Percentiles rank a stretch among this genome's conserved stretches.
Evolutionary conservation across 1,139 yeast species (phyloP).

Genomic region (Yamadazyma atmosphaerica): DNA sequence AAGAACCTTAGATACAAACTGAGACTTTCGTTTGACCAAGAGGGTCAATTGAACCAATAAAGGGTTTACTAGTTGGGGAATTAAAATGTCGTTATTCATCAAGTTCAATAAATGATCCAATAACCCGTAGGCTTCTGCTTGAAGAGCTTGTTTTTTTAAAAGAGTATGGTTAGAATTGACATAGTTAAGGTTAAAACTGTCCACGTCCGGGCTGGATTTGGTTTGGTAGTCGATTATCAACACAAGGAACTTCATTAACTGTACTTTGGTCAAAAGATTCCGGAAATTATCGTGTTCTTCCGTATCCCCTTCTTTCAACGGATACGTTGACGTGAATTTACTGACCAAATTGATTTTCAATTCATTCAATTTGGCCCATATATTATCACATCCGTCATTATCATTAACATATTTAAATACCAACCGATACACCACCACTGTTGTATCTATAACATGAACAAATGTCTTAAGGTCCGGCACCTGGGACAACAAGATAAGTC

Average conservation of each 20-base stretch:
- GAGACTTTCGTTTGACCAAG: conserved; percentile 55
- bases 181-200: conserved; percentile 56
- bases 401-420: conserved; percentile 45
- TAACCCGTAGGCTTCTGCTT: conserved; percentile 70
- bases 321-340: conserved; percentile 40
- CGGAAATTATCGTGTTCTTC: conserved; percentile 50
- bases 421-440: conserved; percentile 37
- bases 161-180: conserved; percentile 70
- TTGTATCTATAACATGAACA: conserved; percentile 33
- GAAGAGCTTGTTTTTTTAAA: conserved; percentile 53
- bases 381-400: conserved; percentile 42
- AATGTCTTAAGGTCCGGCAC: conserved; percentile 31
- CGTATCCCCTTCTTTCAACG: conserved; percentile 46
- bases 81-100: conserved; percentile 55
- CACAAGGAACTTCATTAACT: conserved; percentile 71
- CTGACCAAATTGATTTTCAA: conserved; percentile 40
- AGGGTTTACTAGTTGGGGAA: conserved; percentile 57
- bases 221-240: conserved; percentile 72
- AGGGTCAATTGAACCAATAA: conserved; percentile 53
- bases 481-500: conserved; percentile 29
- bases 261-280: conserved; percentile 58
- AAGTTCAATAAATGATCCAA: conserved; percentile 63
- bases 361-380: conserved; percentile 44
- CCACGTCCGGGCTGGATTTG: conserved; percentile 33
- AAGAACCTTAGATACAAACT: conserved; percentile 45